Evolutionary conservation across 139 green algal genomes (phyloP).

Genomic region (Chlorella sp.): DNA sequence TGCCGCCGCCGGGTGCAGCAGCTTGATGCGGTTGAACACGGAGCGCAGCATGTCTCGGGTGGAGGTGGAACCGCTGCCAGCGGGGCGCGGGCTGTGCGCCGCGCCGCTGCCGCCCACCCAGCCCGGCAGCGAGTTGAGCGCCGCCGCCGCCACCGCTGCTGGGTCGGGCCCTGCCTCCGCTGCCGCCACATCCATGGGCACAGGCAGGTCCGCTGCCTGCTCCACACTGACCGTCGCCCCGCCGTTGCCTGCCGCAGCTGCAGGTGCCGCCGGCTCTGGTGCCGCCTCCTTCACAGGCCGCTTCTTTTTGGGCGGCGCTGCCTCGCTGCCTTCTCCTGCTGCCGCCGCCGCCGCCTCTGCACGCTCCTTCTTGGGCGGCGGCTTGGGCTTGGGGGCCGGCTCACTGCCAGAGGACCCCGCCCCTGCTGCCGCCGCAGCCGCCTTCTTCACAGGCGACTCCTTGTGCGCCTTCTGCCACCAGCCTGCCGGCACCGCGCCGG

Average conservation of each 20-base stretch:
- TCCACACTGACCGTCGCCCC: background rate
- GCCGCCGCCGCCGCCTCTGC: background rate
- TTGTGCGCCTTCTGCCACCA: slow-evolving; percentile 32
- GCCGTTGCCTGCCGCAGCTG: background rate
- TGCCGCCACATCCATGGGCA: background rate
- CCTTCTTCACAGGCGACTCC: background rate
- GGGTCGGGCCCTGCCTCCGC: background rate
- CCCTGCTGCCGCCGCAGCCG: background rate
- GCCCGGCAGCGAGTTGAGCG: too few relatives aligned
- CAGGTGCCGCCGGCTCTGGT: background rate
- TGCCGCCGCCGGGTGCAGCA: slow-evolving; percentile 29
- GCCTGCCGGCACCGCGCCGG: slow-evolving; percentile 1
- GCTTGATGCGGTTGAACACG: slow-evolving; percentile 38
- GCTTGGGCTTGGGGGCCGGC: background rate
- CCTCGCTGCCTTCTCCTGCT: background rate
- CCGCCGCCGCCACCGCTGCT: background rate
- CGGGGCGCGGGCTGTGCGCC: background rate
- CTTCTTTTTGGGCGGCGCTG: background rate
- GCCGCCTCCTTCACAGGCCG: background rate
- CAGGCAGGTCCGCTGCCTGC: too few relatives aligned
- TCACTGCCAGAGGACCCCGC: background rate
- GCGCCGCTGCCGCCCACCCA: too few relatives aligned
- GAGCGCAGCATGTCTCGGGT: slow-evolving; percentile 38
- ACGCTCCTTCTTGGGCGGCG: background rate
- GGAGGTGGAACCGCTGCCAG: slow-evolving; percentile 12